Evolutionary conservation across 2,329 filamentous ascomycete species (phyloP).

Genomic region (Beauveria sp.): DNA sequence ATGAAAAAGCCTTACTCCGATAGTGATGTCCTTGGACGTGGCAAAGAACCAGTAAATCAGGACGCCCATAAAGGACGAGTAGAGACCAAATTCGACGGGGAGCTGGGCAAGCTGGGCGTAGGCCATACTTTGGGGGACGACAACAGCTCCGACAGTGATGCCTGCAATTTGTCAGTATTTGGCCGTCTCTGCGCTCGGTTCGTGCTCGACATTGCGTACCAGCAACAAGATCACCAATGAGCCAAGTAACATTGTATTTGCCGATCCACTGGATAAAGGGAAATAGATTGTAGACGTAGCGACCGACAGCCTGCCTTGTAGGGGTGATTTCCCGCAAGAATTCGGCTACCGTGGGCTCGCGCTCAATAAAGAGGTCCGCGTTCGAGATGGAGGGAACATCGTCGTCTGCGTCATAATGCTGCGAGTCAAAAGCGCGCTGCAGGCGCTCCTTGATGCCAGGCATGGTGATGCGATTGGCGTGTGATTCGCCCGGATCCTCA

Average conservation of each 20-base stretch:
- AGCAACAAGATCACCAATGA: constrained; percentile 38
- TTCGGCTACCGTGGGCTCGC: constrained; percentile 34
- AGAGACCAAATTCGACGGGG: constrained; percentile 40
- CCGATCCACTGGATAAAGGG: constrained; percentile 43
- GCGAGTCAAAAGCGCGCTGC: constrained; percentile 10
- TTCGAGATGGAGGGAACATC: constrained; percentile 28
- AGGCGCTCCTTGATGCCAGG: constrained; percentile 19
- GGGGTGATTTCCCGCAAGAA: constrained; percentile 32
- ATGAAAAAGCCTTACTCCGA: constrained; percentile 50
- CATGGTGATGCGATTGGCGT: not conserved
- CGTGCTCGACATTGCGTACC: constrained; percentile 18
- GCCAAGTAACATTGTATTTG: constrained; percentile 41
- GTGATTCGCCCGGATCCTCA: not conserved
- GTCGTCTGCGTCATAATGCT: constrained; percentile 24
- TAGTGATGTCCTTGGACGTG: constrained; percentile 87
- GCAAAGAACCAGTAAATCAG: constrained; percentile 96
- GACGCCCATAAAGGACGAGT: constrained; percentile 90
- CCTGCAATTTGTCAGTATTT: constrained; percentile 16
- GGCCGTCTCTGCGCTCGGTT: not conserved
- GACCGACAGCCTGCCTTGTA: constrained; percentile 19
- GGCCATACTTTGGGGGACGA: constrained; percentile 48
- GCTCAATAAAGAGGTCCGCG: constrained; percentile 30
- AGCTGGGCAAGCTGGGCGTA: constrained; percentile 42
- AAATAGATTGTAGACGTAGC: constrained; percentile 35
- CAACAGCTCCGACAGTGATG: constrained; percentile 32